Conservation (phyloP, 306 rosid species). For the Quercus wislizeni region DNA sequence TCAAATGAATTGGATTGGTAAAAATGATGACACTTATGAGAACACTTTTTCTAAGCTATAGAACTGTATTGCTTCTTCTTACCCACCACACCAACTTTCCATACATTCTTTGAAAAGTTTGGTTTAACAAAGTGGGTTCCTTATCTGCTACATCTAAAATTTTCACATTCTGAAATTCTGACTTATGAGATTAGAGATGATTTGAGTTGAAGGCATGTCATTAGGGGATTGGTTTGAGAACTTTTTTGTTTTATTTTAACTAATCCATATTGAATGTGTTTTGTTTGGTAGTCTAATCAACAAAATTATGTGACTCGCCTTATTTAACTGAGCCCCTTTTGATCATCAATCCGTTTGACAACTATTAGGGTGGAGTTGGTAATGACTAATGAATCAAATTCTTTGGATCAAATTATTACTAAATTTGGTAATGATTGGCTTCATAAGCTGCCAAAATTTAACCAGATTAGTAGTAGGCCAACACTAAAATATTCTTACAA, state of each 20-base stretch:
- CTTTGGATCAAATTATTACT: neutral
- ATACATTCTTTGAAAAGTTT: conserved; percentile 13
- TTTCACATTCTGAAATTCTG: neutral
- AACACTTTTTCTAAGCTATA: conserved; percentile 5
- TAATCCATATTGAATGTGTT: neutral
- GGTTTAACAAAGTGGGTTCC: conserved; percentile 24
- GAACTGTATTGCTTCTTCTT: conserved; percentile 27
- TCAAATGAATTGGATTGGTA: neutral
- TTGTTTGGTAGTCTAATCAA: neutral
- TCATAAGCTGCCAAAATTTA: too few species aligned
- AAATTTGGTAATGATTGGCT: neutral
- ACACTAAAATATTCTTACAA: neutral
- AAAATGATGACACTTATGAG: neutral
- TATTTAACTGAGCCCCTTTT: neutral
- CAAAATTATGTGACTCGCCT: neutral
- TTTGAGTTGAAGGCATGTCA: neutral
- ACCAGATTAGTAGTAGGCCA: conserved; percentile 20
- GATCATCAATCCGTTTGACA: neutral
- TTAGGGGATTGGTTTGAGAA: neutral
- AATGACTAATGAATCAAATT: neutral
- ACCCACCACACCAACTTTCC: conserved; percentile 54
- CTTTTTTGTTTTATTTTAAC: neutral
- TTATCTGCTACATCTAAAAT: neutral
- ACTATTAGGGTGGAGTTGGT: neutral
- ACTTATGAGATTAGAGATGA: neutral